Percentiles rank a stretch among this genome's conserved stretches.
These are phyloP conservation scores for Phytopythium delawarense DNA, from an alignment of 352 stramenopile species.

Conservation along the genomic window DNA sequence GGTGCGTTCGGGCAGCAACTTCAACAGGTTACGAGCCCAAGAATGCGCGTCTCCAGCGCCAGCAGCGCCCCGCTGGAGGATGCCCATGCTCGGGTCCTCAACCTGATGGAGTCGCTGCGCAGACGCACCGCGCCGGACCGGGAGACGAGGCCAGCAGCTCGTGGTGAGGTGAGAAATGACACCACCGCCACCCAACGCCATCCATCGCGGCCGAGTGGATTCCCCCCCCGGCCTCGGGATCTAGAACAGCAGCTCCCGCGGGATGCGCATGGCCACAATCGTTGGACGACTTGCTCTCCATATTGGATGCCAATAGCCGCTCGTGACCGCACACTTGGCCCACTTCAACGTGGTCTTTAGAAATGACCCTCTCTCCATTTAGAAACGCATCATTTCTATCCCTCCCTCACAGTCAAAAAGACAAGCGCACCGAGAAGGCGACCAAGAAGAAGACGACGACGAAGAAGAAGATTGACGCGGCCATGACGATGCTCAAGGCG, in stretches of 20 bases:
- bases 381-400: neutral
- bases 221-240: too few species aligned
- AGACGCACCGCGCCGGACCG: neutral
- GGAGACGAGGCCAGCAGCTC: neutral
- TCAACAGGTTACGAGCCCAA: neutral
- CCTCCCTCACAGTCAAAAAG: neutral
- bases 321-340: too few species aligned
- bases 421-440: neutral
- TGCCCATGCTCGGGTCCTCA: neutral
- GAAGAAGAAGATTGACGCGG: neutral
- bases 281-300: too few species aligned
- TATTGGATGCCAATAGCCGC: too few species aligned
- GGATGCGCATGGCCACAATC: too few species aligned
- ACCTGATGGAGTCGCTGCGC: neutral
- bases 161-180: neutral
- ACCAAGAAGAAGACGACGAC: neutral
- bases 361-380: neutral
- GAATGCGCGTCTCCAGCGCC: neutral
- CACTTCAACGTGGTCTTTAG: neutral
- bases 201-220: too few species aligned
- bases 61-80: neutral
- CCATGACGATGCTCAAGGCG: constrained; percentile 1
- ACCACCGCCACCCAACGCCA: too few species aligned
- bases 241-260: too few species aligned
- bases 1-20: neutral